These are phyloP conservation scores for Salix suchowensis DNA, from an alignment of 345 rosid genomes.

Conservation along the genomic window DNA sequence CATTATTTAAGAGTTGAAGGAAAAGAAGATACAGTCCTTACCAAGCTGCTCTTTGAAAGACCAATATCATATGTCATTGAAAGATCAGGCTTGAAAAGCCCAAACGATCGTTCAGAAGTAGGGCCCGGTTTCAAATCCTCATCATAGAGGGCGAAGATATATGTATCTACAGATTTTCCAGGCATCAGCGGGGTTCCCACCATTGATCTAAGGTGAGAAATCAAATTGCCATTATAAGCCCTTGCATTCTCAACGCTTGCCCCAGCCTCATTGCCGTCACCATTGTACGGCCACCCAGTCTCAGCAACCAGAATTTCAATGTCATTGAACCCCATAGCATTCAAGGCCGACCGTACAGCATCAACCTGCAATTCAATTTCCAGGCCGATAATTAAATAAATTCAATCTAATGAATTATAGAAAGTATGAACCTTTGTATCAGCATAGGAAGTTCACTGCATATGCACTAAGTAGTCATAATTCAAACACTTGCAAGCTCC, in stretches of 20 bases:
- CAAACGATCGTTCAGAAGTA: conserved; percentile 70
- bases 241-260: conserved; percentile 75
- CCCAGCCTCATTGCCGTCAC: conserved; percentile 76
- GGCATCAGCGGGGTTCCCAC: conserved; percentile 95
- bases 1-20: background rate
- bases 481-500: background rate
- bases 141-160: conserved; percentile 82
- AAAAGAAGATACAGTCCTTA: conserved; percentile 24
- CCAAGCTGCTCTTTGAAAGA: conserved; percentile 66
- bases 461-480: background rate
- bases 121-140: conserved; percentile 84
- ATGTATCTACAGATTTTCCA: conserved; percentile 83
- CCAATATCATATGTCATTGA: conserved; percentile 66
- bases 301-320: conserved; percentile 82
- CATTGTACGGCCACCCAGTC: conserved; percentile 87
- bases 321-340: conserved; percentile 65
- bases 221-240: conserved; percentile 84
- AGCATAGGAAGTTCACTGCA: background rate
- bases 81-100: conserved; percentile 72
- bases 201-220: conserved; percentile 69
- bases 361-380: conserved; percentile 52
- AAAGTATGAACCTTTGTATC: background rate
- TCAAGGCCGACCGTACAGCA: conserved; percentile 77
- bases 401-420: background rate
- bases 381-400: background rate